A percentile compares a stretch with the other conserved stretches of the same genome.
These are phyloP conservation scores for Chaetomium sp. DNA, from an alignment of 2,329 filamentous ascomycete genomes.

Conservation along the genomic window DNA sequence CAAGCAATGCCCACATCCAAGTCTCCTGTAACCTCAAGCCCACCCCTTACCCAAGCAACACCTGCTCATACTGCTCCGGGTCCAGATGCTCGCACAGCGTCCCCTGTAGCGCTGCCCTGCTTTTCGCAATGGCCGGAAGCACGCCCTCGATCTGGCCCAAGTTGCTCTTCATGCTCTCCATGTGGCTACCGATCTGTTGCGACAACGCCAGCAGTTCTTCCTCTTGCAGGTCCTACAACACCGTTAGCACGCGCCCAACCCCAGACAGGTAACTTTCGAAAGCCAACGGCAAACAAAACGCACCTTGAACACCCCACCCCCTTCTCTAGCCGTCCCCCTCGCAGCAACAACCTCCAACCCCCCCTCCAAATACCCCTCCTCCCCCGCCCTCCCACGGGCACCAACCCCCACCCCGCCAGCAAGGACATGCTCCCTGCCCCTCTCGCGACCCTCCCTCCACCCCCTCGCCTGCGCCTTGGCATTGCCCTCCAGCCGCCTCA, in stretches of 20 bases:
- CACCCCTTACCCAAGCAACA: constrained; percentile 42
- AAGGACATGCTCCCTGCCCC: constrained; percentile 53
- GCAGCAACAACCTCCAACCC: constrained; percentile 23
- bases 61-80: constrained; percentile 49
- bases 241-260: not conserved
- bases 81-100: constrained; percentile 52
- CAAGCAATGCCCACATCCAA: constrained; percentile 8
- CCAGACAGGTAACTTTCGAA: not conserved
- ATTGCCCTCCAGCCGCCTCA: constrained; percentile 57
- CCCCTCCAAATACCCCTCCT: not conserved
- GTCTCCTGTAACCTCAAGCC: not conserved
- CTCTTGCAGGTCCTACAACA: constrained; percentile 43
- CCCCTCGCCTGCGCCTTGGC: constrained; percentile 56
- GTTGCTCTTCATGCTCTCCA: constrained; percentile 59
- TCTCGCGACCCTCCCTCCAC: constrained; percentile 49
- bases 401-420: constrained; percentile 35
- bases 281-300: constrained; percentile 12
- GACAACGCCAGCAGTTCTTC: constrained; percentile 51
- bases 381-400: not conserved
- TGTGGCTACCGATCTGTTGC: constrained; percentile 55
- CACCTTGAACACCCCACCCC: constrained; percentile 40
- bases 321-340: not conserved
- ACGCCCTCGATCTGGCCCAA: constrained; percentile 57
- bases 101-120: constrained; percentile 52
- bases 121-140: constrained; percentile 51